Evolutionary conservation across 2,329 filamentous ascomycete species (phyloP), one percentile per base, ranked within the genome.

Genomic region (Cladosporium sp.): DNA sequence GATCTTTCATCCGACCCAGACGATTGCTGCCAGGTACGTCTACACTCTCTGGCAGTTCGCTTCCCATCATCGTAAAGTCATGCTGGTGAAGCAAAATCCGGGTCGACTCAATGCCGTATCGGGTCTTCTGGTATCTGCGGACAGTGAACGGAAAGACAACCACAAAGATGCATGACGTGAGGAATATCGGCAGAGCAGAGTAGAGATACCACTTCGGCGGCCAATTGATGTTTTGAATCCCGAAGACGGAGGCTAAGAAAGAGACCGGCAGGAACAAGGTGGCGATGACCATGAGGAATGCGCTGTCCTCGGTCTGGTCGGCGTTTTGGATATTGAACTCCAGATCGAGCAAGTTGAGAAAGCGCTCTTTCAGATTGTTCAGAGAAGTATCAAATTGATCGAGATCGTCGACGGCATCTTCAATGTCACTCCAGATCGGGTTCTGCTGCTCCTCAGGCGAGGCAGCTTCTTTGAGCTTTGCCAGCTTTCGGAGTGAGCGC

Each of bases 311-410:
- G 28, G 75, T 72, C 64, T 78, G 76, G 10, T 73, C 73, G 2
- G 75, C 74, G 59, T 75, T 78, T 57, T 75, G 73, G 52, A 78
- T 77, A 67, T 78, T 78, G 73, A 78, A 78, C 55, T 78, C 77
- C n/a, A 78, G 74, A 55, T 77, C 76, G 60, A 78, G 76, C 15
- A 78, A 69, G 63, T 78, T 78, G 72, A 75, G 76, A 69, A 78
- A 78, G 41, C 76, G 74, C 65, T 78, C 76, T 66, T 76, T 77
- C 15, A 77, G 67, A 4, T 72, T 71, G 49, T 77, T 74, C 32
- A 78, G 69, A 2, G 74, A 73, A 41, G 71, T 71, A 49, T 77
- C 74, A 64, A 73, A 77, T 34, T 78, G 77, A 14, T 74, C 75
- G 7, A 78, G 70, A 59, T 78, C 76, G 28, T 78, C 77, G 1